Conservation (phyloP, 1,284 basidiomycete genomes). For the Rhizopogon parksii region DNA sequence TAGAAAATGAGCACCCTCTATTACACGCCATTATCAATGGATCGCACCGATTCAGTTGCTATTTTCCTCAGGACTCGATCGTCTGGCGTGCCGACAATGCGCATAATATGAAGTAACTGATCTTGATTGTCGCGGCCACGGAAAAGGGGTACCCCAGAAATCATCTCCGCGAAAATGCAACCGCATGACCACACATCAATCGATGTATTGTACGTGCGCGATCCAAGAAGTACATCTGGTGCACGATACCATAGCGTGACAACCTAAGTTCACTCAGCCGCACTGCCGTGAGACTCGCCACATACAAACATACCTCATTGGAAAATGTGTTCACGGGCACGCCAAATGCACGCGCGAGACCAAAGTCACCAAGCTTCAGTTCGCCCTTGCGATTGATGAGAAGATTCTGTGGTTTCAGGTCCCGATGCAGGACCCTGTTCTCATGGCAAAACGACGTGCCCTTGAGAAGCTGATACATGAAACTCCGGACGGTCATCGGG, state of each 20-base stretch:
- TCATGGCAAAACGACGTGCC: constrained; percentile 99
- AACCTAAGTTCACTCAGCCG: constrained; percentile 46
- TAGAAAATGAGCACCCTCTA: constrained; percentile 9
- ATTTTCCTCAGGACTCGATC: constrained; percentile 88
- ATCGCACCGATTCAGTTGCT: constrained; percentile 79
- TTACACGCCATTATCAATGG: constrained; percentile 1
- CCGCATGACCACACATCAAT: constrained; percentile 99
- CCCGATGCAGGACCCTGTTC: constrained; percentile 95
- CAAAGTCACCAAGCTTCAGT: constrained; percentile 96
- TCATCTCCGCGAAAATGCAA: constrained; percentile 99
- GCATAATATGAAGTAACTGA: constrained; percentile 95
- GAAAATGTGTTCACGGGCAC: constrained; percentile 96
- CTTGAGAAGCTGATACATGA: constrained; percentile 96
- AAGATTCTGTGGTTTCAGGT: constrained; percentile 96
- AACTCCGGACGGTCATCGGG: constrained; percentile 88
- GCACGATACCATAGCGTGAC: constrained; percentile 99
- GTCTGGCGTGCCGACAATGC: constrained; percentile 93
- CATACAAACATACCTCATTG: constrained; percentile 66
- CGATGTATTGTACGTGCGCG: constrained; percentile 95
- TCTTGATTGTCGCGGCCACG: constrained; percentile 97
- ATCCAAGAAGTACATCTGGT: constrained; percentile 95
- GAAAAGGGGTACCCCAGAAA: constrained; percentile 95
- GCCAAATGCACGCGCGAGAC: constrained; percentile 90
- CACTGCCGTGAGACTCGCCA: neutral
- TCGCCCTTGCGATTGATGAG: constrained; percentile 97